These are phyloP conservation scores for Hansfordia pulvinata DNA, from an alignment of 2,329 filamentous ascomycete species.

Conservation along the genomic window DNA sequence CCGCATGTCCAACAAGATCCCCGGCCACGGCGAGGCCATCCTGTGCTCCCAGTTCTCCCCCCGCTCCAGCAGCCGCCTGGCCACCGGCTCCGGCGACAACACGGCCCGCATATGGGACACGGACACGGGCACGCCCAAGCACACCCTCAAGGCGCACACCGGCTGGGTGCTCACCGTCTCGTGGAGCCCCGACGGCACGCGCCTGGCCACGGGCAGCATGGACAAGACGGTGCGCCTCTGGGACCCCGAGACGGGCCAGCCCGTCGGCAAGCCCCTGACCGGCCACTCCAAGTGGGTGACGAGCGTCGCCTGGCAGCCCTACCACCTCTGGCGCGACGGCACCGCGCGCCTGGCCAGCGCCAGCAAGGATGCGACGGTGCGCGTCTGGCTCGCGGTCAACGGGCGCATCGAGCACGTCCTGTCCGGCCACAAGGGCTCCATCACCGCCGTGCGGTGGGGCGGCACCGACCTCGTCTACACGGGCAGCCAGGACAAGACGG, in stretches of 20 bases:
- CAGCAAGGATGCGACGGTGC: constrained; percentile 78
- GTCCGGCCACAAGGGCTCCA: constrained; percentile 76
- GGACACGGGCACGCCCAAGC: constrained; percentile 77
- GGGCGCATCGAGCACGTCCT: constrained; percentile 70
- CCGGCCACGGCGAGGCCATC: constrained; percentile 86
- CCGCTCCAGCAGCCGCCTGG: constrained; percentile 59
- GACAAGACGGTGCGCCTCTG: constrained; percentile 86
- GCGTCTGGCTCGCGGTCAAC: constrained; percentile 74
- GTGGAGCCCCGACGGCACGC: constrained; percentile 72
- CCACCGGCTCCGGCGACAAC: constrained; percentile 81
- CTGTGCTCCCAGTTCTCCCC: constrained; percentile 79
- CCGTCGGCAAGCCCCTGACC: constrained; percentile 58
- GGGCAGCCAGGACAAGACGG: constrained; percentile 78
- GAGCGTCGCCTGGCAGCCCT: constrained; percentile 84
- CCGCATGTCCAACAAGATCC: constrained; percentile 75
- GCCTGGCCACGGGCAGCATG: constrained; percentile 82
- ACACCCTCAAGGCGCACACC: constrained; percentile 76
- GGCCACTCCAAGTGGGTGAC: constrained; percentile 87
- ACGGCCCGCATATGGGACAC: constrained; percentile 92
- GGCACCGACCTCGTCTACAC: constrained; percentile 79
- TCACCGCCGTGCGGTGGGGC: constrained; percentile 90
- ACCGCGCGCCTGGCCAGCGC: constrained; percentile 71
- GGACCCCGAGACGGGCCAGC: constrained; percentile 70
- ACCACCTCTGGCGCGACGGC: constrained; percentile 65
- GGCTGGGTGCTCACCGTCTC: constrained; percentile 82